Conservation (phyloP, 1,284 basidiomycete genomes). For the Clitocybe nebularis region DNA sequence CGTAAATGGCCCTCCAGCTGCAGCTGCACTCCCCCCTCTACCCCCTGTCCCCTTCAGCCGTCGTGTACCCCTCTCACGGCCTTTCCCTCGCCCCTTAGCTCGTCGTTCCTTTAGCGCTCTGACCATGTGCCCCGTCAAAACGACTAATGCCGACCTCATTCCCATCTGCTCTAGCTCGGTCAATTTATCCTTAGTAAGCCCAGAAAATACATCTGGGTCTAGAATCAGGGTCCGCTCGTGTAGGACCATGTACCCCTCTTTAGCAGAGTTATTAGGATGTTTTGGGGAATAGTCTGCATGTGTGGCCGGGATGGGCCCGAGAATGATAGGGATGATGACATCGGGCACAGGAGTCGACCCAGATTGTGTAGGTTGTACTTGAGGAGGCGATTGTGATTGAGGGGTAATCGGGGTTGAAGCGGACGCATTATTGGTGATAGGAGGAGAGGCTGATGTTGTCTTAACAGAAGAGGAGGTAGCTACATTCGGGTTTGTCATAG, state of each 20-base stretch:
- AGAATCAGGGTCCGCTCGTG: constrained; percentile 84
- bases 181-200: constrained; percentile 71
- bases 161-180: constrained; percentile 77
- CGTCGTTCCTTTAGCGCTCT: constrained; percentile 80
- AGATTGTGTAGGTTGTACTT: constrained; percentile 11
- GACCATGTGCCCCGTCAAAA: constrained; percentile 83
- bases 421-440: constrained; percentile 13
- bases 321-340: constrained; percentile 41
- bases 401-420: constrained; percentile 12
- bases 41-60: constrained; percentile 26
- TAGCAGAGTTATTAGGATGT: constrained; percentile 52
- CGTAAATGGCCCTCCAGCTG: constrained; percentile 22
- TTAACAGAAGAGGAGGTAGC: no score
- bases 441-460: no score
- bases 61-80: constrained; percentile 26
- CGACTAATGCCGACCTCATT: constrained; percentile 77
- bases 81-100: constrained; percentile 44
- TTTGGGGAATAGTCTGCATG: constrained; percentile 42
- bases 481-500: constrained; percentile 21
- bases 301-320: constrained; percentile 40
- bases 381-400: constrained; percentile 12
- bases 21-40: constrained; percentile 15
- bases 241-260: constrained; percentile 66
- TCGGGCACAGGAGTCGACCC: constrained; percentile 29
- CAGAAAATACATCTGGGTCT: constrained; percentile 81